A percentile compares a stretch with the other conserved stretches of the same genome.
These are phyloP conservation scores for Penicillium paradoxum DNA, from an alignment of 495 filamentous ascomycete species.

Conservation along the genomic window DNA sequence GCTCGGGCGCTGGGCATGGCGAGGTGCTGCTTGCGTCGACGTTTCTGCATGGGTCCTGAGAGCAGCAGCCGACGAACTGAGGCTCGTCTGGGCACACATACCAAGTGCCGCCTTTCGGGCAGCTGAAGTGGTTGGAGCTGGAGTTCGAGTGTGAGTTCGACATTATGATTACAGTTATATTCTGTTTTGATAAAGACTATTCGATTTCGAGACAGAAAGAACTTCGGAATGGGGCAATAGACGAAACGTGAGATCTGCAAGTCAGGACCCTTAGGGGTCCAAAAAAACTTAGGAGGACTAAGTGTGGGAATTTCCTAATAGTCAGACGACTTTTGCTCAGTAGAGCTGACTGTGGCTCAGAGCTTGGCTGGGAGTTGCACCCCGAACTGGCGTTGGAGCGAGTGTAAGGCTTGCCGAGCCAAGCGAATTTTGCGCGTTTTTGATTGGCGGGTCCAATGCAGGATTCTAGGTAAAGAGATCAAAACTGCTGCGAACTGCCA, in stretches of 20 bases:
- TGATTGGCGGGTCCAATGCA: slow-evolving; percentile 1
- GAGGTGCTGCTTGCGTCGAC: slow-evolving; percentile 13
- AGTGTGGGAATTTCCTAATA: slow-evolving; percentile 4
- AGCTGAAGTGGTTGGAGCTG: slow-evolving; percentile 17
- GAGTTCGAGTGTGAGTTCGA: slow-evolving; percentile 3
- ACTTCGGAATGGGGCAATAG: slow-evolving; percentile 1
- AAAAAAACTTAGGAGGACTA: slow-evolving; percentile 3
- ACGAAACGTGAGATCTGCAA: slow-evolving; percentile 2
- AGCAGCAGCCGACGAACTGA: slow-evolving; percentile 29
- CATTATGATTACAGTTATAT: slow-evolving; percentile 13
- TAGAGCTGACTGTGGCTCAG: slow-evolving; percentile 5
- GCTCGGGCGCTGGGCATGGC: slow-evolving; percentile 10
- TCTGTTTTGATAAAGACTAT: slow-evolving; percentile 15
- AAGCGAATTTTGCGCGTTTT: slow-evolving; percentile 4
- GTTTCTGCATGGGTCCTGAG: slow-evolving; percentile 20
- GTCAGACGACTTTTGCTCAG: background rate
- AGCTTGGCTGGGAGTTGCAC: slow-evolving; percentile 3
- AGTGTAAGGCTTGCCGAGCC: background rate
- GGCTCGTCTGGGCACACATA: slow-evolving; percentile 19
- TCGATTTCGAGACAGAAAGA: slow-evolving; percentile 3
- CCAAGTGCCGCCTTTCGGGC: slow-evolving; percentile 25
- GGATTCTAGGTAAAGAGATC: slow-evolving; percentile 6
- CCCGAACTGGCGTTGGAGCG: background rate
- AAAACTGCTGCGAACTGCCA: slow-evolving; percentile 5
- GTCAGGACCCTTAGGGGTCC: slow-evolving; percentile 2